These are phyloP conservation scores for Lathyrus aphaca DNA, from an alignment of 306 rosid genomes.

Conservation along the genomic window DNA sequence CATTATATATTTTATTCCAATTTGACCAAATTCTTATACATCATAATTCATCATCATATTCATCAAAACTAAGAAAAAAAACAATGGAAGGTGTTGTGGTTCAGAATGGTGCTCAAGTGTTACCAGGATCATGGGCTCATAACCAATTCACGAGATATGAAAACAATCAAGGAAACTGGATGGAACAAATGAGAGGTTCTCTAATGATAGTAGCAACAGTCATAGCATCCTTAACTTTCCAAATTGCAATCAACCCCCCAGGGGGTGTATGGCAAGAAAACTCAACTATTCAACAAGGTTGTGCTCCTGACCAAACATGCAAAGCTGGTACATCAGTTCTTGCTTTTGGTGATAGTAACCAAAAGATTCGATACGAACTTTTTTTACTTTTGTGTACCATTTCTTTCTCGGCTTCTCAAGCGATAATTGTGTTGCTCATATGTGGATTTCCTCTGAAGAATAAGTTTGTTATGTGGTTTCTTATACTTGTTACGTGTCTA, in stretches of 20 bases:
- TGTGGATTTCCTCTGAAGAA: slow-evolving; percentile 29
- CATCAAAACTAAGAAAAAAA: background rate
- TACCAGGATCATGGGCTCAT: background rate
- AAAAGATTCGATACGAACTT: background rate
- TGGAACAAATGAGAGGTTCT: slow-evolving; percentile 36
- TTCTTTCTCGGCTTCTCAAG: slow-evolving; percentile 39
- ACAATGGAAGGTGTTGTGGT: background rate
- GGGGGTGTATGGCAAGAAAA: slow-evolving; percentile 46
- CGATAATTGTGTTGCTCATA: slow-evolving; percentile 21
- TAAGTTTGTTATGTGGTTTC: slow-evolving; percentile 16
- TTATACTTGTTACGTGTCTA: slow-evolving; percentile 4
- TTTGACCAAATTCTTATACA: background rate
- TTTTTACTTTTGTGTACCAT: slow-evolving; percentile 34
- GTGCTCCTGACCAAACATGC: background rate
- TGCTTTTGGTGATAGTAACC: background rate
- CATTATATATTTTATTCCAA: background rate
- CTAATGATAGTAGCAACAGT: slow-evolving; percentile 43
- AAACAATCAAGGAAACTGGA: background rate
- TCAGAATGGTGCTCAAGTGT: background rate
- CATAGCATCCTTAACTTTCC: slow-evolving; percentile 38
- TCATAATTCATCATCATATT: background rate
- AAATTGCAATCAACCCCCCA: slow-evolving; percentile 38
- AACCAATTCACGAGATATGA: background rate
- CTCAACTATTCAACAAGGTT: background rate
- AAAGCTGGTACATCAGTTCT: slow-evolving; percentile 41